phyloP scores from a whole-genome alignment of 148 eudicot species.

The Heliamphora exappendiculata region DNA sequence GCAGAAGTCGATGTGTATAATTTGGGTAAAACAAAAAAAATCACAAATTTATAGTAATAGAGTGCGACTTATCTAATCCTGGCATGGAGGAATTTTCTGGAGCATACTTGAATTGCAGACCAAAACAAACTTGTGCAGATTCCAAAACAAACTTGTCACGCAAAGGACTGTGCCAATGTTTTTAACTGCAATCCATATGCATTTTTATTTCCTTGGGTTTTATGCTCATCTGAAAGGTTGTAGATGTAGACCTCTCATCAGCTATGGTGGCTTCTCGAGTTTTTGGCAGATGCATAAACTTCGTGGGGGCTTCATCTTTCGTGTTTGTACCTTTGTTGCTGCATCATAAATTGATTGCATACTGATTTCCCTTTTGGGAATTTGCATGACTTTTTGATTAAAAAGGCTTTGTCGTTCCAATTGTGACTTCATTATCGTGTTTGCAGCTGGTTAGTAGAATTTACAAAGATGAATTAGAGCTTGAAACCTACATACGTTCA shows the following conservation, averaged over 20 bases:
- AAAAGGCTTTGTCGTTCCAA: neutral
- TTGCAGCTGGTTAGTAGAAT: slow-evolving; percentile 58
- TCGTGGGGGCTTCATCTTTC: neutral
- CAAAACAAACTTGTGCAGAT: too few species aligned
- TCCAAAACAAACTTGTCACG: neutral
- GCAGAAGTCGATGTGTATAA: neutral
- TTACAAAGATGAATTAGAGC: slow-evolving; percentile 75
- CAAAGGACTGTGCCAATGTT: neutral
- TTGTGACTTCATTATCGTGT: slow-evolving; percentile 13
- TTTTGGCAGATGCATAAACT: slow-evolving; percentile 4
- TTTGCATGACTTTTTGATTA: neutral
- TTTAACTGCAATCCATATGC: neutral
- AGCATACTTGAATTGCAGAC: neutral
- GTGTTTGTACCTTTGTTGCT: neutral
- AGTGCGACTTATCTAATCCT: neutral
- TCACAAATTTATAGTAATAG: neutral
- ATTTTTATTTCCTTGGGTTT: neutral
- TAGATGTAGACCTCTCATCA: neutral
- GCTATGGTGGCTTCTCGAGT: neutral
- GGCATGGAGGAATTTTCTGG: slow-evolving; percentile 3
- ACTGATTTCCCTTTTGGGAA: neutral
- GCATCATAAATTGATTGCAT: neutral
- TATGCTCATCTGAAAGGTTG: neutral
- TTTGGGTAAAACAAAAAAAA: neutral
- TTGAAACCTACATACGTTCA: slow-evolving; percentile 79